Evolutionary conservation across 768 basidiomycete genomes (phyloP), one percentile per base, ranked within the genome.

Genomic region (Pulveroboletus sp.): DNA sequence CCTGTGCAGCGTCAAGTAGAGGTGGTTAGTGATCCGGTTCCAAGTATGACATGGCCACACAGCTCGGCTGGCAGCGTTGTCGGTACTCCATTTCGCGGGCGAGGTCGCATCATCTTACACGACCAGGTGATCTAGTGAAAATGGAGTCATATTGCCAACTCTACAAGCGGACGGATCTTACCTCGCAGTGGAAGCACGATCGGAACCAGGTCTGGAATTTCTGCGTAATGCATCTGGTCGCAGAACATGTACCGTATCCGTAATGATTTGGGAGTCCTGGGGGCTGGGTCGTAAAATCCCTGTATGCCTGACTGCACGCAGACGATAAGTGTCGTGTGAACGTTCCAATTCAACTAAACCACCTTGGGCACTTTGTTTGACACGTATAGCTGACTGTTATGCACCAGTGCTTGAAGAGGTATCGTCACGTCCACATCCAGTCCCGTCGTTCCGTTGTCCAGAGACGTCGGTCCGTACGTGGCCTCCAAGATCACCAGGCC

Each of bases 271-370:
- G 76, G 69, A 47, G 78, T 74, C n/a, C 81, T 81, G 12, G 88
- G 83, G 15, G 84, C 83, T 49, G 89, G 87, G 70, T 95, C 92
- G 62, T 80, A 83, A 72, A 96, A 93, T n/a, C 92, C 92, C 61
- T 89, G 83, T 36, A 95, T 73, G 26, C 81, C 78, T 51, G 82
- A 73, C 88, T 87, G 57, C 30, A 33, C 46, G 32, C 51, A 49
- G 46, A 21, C 49, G 7, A 38, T 55, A 30, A 57, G 50, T 31
- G 15, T 24, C 33, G 48, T 26, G 39, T 31, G 21, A 32, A 49
- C 35, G 28, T 45, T 38, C 38, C 14, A 7, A 12, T 31, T 8
- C 14, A 40, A 38, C 46, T 27, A 47, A 31, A 9, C 53, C 47
- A 89, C 87, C 78, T 94, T 95, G 41, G 80, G 74, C 59, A 84